Evolutionary conservation across 73 alveolate species (phyloP).

Genomic region (Uronychia setigera): DNA sequence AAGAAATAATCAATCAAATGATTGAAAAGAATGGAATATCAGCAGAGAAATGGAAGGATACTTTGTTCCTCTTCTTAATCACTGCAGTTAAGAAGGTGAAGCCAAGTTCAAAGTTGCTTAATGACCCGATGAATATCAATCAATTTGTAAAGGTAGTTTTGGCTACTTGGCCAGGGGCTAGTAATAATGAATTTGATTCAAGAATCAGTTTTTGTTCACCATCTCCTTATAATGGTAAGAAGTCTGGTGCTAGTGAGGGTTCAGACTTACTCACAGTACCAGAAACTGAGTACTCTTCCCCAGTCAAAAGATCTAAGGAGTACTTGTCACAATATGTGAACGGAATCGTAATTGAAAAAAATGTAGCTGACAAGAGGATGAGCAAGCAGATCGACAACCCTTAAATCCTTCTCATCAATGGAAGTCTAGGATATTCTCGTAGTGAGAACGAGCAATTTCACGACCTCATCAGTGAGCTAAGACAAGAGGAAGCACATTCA

Average conservation of each 20-base stretch:
- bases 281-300: no score
- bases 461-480: conserved; percentile 38
- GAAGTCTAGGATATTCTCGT: conserved; percentile 43
- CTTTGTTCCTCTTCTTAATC: conserved; percentile 19
- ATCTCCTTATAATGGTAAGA: not conserved
- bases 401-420: conserved; percentile 57
- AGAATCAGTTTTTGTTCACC: not conserved
- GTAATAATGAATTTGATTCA: not conserved
- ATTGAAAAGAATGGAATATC: not conserved
- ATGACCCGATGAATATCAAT: conserved; percentile 84
- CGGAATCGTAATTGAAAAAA: conserved; percentile 77
- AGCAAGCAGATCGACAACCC: conserved; percentile 64
- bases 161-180: not conserved
- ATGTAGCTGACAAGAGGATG: conserved; percentile 72
- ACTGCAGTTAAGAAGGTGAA: conserved; percentile 69
- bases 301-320: no score
- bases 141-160: conserved; percentile 65
- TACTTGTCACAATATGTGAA: conserved; percentile 57
- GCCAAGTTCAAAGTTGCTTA: conserved; percentile 68
- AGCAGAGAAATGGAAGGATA: not conserved
- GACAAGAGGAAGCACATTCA: conserved; percentile 57
- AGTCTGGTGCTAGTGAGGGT: not conserved
- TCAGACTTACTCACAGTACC: no score
- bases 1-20: not conserved
- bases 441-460: conserved; percentile 33